Percentiles rank a stretch among this genome's conserved stretches.
Conservation (phyloP, 805 yeast species). For the Saturnispora halmiae region DNA sequence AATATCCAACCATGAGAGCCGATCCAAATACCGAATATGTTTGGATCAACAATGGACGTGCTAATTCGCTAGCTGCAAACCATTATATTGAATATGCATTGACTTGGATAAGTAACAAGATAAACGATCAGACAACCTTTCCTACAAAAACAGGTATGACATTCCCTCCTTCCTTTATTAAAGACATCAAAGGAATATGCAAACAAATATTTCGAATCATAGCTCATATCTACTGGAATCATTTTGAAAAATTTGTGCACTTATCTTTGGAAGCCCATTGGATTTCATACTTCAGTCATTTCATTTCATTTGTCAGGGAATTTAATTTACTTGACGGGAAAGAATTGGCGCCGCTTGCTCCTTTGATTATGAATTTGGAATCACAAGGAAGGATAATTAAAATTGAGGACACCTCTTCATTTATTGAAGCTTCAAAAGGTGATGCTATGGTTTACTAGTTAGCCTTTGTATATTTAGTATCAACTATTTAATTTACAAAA, state of each 20-base stretch:
- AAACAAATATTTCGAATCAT: slow-evolving; percentile 91
- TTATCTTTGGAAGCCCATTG: slow-evolving; percentile 92
- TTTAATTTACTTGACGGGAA: slow-evolving; percentile 69
- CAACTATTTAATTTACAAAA: too few species aligned
- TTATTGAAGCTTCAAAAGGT: neutral
- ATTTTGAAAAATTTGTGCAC: slow-evolving; percentile 89
- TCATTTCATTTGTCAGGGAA: slow-evolving; percentile 76
- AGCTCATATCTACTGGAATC: slow-evolving; percentile 92
- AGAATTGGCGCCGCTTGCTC: slow-evolving; percentile 71
- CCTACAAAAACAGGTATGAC: slow-evolving; percentile 89
- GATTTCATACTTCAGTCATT: slow-evolving; percentile 96
- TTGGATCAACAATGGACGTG: slow-evolving; percentile 68
- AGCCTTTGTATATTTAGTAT: too few species aligned
- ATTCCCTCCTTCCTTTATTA: slow-evolving; percentile 76
- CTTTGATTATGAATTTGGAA: slow-evolving; percentile 72
- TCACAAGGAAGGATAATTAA: slow-evolving; percentile 68
- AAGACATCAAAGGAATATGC: slow-evolving; percentile 78
- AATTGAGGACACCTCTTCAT: slow-evolving; percentile 10
- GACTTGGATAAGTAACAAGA: slow-evolving; percentile 80
- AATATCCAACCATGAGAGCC: slow-evolving; percentile 90
- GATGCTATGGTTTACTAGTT: slow-evolving; percentile 10
- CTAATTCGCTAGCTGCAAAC: slow-evolving; percentile 80
- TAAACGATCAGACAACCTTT: slow-evolving; percentile 81
- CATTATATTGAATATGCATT: slow-evolving; percentile 89
- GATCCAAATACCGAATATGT: slow-evolving; percentile 86